These are phyloP conservation scores for Scedosporium boydii DNA, from an alignment of 2,329 filamentous ascomycete species.

Conservation along the genomic window DNA sequence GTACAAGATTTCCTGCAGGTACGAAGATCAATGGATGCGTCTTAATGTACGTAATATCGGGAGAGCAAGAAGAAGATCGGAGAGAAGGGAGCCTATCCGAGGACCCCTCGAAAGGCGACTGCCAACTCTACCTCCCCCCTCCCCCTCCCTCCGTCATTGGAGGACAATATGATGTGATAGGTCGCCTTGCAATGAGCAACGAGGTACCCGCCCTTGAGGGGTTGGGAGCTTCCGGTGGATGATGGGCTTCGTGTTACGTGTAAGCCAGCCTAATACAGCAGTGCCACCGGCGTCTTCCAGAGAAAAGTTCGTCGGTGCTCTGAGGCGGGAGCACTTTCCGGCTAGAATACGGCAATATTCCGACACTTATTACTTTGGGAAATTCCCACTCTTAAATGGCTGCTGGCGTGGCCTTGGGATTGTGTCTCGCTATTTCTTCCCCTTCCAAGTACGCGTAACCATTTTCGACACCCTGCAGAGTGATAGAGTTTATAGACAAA, in stretches of 20 bases:
- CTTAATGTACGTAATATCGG: too few species aligned
- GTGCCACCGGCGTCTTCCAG: too few species aligned
- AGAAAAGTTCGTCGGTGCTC: too few species aligned
- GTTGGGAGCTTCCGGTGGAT: too few species aligned
- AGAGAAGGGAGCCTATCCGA: not conserved
- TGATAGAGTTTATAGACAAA: not conserved
- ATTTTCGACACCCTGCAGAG: not conserved
- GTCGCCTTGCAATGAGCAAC: not conserved
- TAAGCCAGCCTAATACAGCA: too few species aligned
- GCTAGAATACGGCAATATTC: not conserved
- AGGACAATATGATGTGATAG: not conserved
- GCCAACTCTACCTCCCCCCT: not conserved
- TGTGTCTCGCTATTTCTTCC: not conserved
- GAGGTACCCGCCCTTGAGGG: too few species aligned
- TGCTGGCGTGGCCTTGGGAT: not conserved
- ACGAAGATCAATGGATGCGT: not conserved
- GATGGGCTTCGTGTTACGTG: too few species aligned
- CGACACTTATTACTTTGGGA: not conserved
- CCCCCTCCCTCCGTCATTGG: not conserved
- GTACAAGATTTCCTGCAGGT: not conserved
- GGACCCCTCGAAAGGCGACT: not conserved
- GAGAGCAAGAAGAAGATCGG: not conserved
- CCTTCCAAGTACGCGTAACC: not conserved
- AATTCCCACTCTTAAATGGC: not conserved
- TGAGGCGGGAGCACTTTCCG: not conserved